Percentiles rank a stretch among this genome's conserved stretches.
Conservation (phyloP, 2,329 filamentous ascomycete genomes). For the Acrocalymma vagum region DNA sequence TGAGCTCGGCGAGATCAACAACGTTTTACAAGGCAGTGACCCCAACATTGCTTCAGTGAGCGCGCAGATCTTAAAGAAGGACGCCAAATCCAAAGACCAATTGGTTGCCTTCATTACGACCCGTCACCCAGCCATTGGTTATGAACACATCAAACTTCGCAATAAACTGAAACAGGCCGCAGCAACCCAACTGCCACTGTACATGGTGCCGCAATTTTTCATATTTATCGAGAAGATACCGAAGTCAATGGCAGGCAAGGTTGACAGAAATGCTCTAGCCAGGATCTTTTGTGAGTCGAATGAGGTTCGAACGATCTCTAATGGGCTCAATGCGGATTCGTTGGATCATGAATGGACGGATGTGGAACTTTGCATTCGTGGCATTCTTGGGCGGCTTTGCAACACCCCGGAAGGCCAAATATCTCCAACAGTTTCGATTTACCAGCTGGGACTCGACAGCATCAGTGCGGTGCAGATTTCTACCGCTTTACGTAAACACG, state of each 20-base stretch:
- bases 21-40: conserved; percentile 34
- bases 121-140: conserved; percentile 3
- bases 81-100: conserved; percentile 37
- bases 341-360: conserved; percentile 55
- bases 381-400: conserved; percentile 68
- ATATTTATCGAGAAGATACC: conserved; percentile 43
- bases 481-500: conserved; percentile 67
- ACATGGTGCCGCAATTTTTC: conserved; percentile 50
- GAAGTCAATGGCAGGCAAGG: conserved; percentile 50
- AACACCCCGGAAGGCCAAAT: conserved; percentile 62
- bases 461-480: conserved; percentile 86
- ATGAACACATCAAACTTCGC: conserved; percentile 24
- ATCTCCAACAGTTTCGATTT: conserved; percentile 73
- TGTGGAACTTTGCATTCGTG: conserved; percentile 62
- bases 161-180: conserved; percentile 23
- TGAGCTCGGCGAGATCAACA: conserved; percentile 49
- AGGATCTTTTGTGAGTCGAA: conserved; percentile 35
- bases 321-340: conserved; percentile 5
- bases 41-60: conserved; percentile 28
- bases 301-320: conserved; percentile 7
- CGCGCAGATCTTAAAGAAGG: conserved; percentile 42
- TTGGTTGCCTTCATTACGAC: conserved; percentile 45
- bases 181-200: conserved; percentile 37
- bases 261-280: conserved; percentile 46
- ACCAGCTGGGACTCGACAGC: conserved; percentile 88